Percentiles rank a stretch among this genome's conserved stretches.
Evolutionary conservation across 805 yeast species (phyloP).

Genomic region (Blastobotrys robertii): DNA sequence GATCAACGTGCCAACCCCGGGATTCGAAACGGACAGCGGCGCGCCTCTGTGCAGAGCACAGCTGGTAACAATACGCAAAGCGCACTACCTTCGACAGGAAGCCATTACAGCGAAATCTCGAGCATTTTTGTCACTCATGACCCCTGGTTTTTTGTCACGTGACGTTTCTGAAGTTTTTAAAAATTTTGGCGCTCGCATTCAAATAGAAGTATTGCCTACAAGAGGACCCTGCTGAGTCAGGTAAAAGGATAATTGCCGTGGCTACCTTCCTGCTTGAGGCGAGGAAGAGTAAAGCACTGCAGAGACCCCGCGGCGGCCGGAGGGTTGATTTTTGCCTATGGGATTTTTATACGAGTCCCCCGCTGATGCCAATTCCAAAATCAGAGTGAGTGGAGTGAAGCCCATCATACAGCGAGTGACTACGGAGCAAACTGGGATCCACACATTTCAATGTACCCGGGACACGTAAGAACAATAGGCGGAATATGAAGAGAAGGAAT

Average conservation of each 20-base stretch:
- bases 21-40: constrained; percentile 24
- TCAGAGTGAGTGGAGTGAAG: too few relatives aligned
- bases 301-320: too few relatives aligned
- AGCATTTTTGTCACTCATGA: background rate
- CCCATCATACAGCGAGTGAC: too few relatives aligned
- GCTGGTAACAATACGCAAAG: constrained; percentile 6
- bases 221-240: too few relatives aligned
- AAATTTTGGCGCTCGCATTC: background rate
- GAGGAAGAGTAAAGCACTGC: too few relatives aligned
- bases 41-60: constrained; percentile 6
- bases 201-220: background rate
- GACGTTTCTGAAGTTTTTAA: background rate
- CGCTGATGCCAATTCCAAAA: too few relatives aligned
- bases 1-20: constrained; percentile 19
- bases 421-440: background rate
- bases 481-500: too few relatives aligned
- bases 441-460: background rate
- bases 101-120: constrained; percentile 17
- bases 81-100: constrained; percentile 11
- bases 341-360: too few relatives aligned
- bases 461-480: too few relatives aligned
- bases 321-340: too few relatives aligned
- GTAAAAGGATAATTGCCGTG: background rate
- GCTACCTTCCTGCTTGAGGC: too few relatives aligned
- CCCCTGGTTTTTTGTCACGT: background rate